Percentiles rank a stretch among this genome's conserved stretches.
Evolutionary conservation across 2,329 filamentous ascomycete genomes (phyloP).

Genomic region (Scopulariopsis brevicaulis): DNA sequence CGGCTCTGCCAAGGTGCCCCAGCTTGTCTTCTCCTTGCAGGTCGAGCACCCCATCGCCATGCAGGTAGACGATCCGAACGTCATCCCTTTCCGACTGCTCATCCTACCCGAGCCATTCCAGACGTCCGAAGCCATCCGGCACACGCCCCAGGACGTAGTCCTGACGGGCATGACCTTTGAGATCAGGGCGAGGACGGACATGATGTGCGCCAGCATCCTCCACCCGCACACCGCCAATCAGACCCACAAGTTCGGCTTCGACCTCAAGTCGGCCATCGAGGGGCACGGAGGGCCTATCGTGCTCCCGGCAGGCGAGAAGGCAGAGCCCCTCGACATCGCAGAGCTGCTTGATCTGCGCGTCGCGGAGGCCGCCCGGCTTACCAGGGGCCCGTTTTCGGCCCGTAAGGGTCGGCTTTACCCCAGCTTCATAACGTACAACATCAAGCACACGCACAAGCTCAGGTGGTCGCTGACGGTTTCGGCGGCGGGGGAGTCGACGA

Average conservation of each 20-base stretch:
- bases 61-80: slow-evolving; percentile 14
- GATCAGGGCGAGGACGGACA: slow-evolving; percentile 7
- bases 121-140: slow-evolving; percentile 9
- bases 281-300: slow-evolving; percentile 1
- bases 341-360: slow-evolving; percentile 2
- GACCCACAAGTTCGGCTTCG: slow-evolving; percentile 2
- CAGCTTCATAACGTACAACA: slow-evolving; percentile 14
- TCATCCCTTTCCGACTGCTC: slow-evolving; percentile 12
- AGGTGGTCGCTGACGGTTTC: slow-evolving; percentile 10
- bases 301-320: slow-evolving; percentile 3
- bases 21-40: slow-evolving; percentile 14
- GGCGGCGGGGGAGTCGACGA: not conserved
- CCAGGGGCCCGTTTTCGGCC: not conserved
- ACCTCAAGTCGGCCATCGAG: slow-evolving; percentile 2
- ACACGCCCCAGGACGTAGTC: slow-evolving; percentile 7
- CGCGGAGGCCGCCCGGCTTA: not conserved
- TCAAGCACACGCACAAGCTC: slow-evolving; percentile 11
- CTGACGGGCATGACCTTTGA: slow-evolving; percentile 9
- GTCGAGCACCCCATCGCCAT: slow-evolving; percentile 15
- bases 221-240: not conserved
- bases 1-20: slow-evolving; percentile 18
- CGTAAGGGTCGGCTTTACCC: slow-evolving; percentile 7
- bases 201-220: slow-evolving; percentile 8
- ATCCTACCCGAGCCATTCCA: slow-evolving; percentile 7
- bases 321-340: slow-evolving; percentile 6